phyloP scores from a whole-genome alignment of 331 rosid genomes.

The Acacia concinna region DNA sequence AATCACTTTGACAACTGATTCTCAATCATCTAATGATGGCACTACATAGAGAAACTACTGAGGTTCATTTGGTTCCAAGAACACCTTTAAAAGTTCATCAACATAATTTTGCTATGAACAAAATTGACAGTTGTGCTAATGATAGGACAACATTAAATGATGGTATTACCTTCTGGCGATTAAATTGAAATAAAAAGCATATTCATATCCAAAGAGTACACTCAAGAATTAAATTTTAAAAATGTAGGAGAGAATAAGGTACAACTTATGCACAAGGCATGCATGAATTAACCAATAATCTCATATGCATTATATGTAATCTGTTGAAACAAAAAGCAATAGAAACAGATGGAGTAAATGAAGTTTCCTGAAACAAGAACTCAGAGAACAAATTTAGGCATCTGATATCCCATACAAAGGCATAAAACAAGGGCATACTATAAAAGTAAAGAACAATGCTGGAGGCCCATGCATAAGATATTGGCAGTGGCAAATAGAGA shows the following conservation, averaged over 20 bases:
- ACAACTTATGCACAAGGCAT: neutral
- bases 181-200: neutral
- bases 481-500: neutral
- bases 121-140: neutral
- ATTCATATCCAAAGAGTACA: neutral
- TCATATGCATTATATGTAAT: neutral
- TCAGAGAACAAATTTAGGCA: neutral
- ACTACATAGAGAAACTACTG: neutral
- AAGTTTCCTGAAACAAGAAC: neutral
- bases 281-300: neutral
- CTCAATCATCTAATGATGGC: slow-evolving; percentile 7
- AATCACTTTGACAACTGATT: slow-evolving; percentile 1
- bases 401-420: neutral
- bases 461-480: neutral
- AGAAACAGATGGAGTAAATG: neutral
- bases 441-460: neutral
- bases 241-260: neutral
- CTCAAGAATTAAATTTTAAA: neutral
- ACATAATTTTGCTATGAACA: too few species aligned
- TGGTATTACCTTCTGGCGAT: neutral
- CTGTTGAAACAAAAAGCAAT: neutral
- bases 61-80: neutral
- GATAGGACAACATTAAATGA: neutral
- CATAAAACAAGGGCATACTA: neutral
- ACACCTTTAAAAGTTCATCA: neutral